Evolutionary conservation across 2,329 filamentous ascomycete genomes (phyloP).

Genomic region (Phoma sp.): DNA sequence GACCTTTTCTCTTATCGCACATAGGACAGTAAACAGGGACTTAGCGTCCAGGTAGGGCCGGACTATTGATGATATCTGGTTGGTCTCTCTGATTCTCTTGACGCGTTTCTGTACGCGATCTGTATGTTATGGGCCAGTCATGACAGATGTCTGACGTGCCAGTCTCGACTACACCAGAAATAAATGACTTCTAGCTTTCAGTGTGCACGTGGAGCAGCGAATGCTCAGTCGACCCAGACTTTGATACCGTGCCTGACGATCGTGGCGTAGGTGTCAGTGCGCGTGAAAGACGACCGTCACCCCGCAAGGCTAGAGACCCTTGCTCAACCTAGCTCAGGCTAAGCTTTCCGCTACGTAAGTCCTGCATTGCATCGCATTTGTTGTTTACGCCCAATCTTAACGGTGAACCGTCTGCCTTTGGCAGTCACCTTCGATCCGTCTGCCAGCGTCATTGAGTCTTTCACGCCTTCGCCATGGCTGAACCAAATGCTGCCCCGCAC

Average conservation of each 20-base stretch:
- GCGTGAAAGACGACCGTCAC: constrained; percentile 26
- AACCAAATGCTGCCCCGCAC: constrained; percentile 36
- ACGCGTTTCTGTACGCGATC: no score
- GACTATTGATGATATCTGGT: no score
- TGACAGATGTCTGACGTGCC: no score
- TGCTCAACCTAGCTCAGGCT: constrained; percentile 22
- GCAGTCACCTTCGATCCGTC: background rate
- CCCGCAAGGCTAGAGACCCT: constrained; percentile 19
- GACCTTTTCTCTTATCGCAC: no score
- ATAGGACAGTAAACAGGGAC: no score
- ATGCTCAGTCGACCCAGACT: background rate
- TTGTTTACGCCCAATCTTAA: background rate
- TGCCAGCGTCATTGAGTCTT: background rate
- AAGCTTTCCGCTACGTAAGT: constrained; percentile 24
- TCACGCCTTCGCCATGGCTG: constrained; percentile 25
- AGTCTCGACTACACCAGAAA: no score
- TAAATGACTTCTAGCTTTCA: no score
- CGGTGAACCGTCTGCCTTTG: background rate
- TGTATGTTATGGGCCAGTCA: no score
- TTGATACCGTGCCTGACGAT: constrained; percentile 17
- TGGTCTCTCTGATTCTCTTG: no score
- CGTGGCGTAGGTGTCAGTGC: constrained; percentile 14
- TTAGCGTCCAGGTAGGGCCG: no score
- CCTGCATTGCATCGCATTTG: constrained; percentile 18
- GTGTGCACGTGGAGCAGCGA: background rate